Conservation (phyloP, 805 yeast genomes). For the Spencermartinsiella europaea region DNA sequence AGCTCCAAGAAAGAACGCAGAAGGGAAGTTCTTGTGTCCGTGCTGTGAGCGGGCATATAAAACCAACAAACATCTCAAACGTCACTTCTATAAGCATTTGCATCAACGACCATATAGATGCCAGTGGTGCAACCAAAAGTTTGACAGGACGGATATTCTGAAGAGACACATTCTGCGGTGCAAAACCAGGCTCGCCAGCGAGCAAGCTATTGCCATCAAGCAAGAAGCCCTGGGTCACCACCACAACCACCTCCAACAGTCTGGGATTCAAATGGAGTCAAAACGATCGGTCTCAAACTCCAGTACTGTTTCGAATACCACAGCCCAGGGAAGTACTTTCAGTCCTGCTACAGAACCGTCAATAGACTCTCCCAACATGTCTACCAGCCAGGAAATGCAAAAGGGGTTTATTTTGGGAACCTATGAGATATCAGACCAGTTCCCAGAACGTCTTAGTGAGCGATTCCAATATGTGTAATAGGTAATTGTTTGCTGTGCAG, state of each 20-base stretch:
- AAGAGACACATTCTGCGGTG: constrained; percentile 52
- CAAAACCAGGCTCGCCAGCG: constrained; percentile 11
- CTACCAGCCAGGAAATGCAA: too few relatives aligned
- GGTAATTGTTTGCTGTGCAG: too few relatives aligned
- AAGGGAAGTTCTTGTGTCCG: constrained; percentile 38
- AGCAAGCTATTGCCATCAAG: neutral
- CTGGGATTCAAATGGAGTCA: neutral
- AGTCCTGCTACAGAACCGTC: neutral
- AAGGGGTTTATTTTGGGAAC: neutral
- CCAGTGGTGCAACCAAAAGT: constrained; percentile 61
- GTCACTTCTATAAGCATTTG: constrained; percentile 78
- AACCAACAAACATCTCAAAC: constrained; percentile 68
- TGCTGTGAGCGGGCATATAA: constrained; percentile 25
- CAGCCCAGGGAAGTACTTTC: neutral
- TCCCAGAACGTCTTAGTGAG: too few relatives aligned
- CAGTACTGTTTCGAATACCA: neutral
- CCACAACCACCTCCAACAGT: too few relatives aligned
- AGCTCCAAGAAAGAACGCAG: constrained; percentile 36
- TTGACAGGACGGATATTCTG: constrained; percentile 69
- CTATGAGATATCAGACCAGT: neutral
- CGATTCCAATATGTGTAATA: too few relatives aligned
- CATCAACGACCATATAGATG: constrained; percentile 83
- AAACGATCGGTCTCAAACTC: neutral
- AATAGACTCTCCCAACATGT: neutral
- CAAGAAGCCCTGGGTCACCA: neutral